Base-by-base conservation (phyloP, 2,329 filamentous ascomycete genomes). In the Ilyonectria sp. region DNA sequence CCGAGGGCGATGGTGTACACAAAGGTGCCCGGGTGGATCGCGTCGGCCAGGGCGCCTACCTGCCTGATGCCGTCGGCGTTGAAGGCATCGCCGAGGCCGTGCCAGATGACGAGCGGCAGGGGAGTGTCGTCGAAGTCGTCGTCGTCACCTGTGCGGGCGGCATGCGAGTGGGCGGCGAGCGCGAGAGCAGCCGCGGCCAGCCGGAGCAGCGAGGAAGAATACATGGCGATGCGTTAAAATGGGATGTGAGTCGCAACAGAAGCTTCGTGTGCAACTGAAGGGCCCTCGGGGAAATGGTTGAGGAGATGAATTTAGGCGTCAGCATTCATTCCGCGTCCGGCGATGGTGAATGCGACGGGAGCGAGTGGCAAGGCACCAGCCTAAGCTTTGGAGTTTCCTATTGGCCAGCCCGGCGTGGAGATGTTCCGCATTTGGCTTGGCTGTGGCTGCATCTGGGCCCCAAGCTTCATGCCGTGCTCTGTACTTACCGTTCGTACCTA, bases 51-150 rank as follows among this genome's bases (percentile, higher is more conserved):
- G n/a, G 87, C 83, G 70, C 89, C 93, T 35, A 97, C 87, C 60
- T 86, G 80, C 73, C 89, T 87, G 62, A 98, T 86, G 64, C 95
- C 94, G 2, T 94, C 91, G 70, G 90, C 89, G 59, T 90, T 88
- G 83, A 91, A 97, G 79, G 91, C 88, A 82, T 96, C 93, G 75
- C 90, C 90, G 11, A 91, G 85, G 29, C 89, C 96, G 81, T 99
- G 96, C 96, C 96, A 99, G 82, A 99, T 93, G 67, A 99, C 88
- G 40, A 99, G 86, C 1, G 96, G 96, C 33, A 98, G 88, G 4
- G 93, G 94, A n/a, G 88, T 90, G 72, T 90, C 88, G 76, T 86
- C 80, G 55, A 83, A 75, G 46, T 85, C 80, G 31, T 82, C 80
- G 31, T 82, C 81, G 70, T 80, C 66, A 31, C 63, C 65, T 63